Percentiles rank a stretch among this genome's conserved stretches.
phyloP scores from a whole-genome alignment of 2,329 filamentous ascomycete species.

The Madurella fahalii region DNA sequence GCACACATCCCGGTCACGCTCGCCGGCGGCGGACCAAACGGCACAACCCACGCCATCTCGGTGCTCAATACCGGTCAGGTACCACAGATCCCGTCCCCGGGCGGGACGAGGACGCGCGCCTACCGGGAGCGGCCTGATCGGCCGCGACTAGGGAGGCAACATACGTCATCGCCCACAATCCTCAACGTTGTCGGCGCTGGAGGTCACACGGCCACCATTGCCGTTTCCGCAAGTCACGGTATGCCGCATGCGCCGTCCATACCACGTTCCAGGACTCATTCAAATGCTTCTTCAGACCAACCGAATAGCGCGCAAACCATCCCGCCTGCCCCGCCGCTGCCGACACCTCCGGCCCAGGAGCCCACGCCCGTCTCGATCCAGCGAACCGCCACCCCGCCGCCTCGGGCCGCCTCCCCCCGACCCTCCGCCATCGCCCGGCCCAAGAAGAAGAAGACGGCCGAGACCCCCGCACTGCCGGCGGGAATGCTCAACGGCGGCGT shows the following conservation, averaged over 20 bases:
- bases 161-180: conserved; percentile 77
- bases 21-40: conserved; percentile 31
- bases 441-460: conserved; percentile 35
- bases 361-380: conserved; percentile 35
- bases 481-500: conserved; percentile 75
- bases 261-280: conserved; percentile 54
- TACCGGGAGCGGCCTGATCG: conserved; percentile 55
- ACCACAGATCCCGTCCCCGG: conserved; percentile 77
- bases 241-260: conserved; percentile 38
- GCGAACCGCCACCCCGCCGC: conserved; percentile 52
- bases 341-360: conserved; percentile 52
- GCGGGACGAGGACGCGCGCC: conserved; percentile 54
- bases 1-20: conserved; percentile 41
- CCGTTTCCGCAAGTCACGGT: conserved; percentile 30
- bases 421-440: conserved; percentile 35
- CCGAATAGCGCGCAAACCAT: conserved; percentile 28
- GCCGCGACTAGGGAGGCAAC: conserved; percentile 62
- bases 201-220: conserved; percentile 25
- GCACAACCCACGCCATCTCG: conserved; percentile 54
- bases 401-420: conserved; percentile 47
- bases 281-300: conserved; percentile 53
- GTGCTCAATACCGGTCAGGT: conserved; percentile 77
- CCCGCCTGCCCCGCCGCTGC: conserved; percentile 48
- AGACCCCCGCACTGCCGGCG: conserved; percentile 48
- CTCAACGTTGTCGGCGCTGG: conserved; percentile 52